Base-by-base conservation (phyloP, 106 monocot species). In the Acanthochlamys bracteata region DNA sequence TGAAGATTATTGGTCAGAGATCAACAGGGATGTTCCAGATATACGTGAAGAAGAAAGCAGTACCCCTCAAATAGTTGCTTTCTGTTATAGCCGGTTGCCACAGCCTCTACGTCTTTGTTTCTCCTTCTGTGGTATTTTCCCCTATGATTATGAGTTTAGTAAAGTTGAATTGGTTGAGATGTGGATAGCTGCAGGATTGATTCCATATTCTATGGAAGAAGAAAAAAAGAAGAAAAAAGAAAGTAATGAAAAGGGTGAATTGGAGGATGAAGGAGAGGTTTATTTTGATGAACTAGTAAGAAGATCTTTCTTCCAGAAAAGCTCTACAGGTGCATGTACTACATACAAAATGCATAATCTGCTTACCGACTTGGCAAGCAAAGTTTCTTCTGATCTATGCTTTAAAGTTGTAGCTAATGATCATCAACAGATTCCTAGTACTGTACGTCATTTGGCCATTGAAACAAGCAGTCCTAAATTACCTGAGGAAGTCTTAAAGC, bases 161-260 rank as follows among this genome's bases (percentile, higher is more conserved):
- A 80, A 77, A 52, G 67, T 71, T 42, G 41, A 67, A 22, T 25
- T 84, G 47, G 42, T 80, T 22, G 6, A 24, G 15, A 51, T 80
- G 70, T 80, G 84, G 84, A 84, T 77, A 66, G 73, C 84, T 25
- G 47, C 59, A n/a, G 84, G 80, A 16, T 80, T 70, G 17, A 66
- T 84, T 57, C 40, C 63, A 16, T 43, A 53, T 11, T 27, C 59
- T 20, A 10, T 41, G 27, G n/a, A n/a, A n/a, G n/a, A n/a, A n/a
- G n/a, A n/a, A n/a, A n/a, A n/a, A n/a, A n/a, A n/a, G n/a, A n/a
- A n/a, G n/a, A n/a, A n/a, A n/a, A n/a, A n/a, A n/a, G n/a, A n/a
- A n/a, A n/a, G n/a, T n/a, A 27, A 63, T 39, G n/a, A n/a, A n/a
- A 57, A 53, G 14, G 68, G 64, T 1, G 47, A 53, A 25, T 4